These are phyloP conservation scores for Colletotrichum plurivorum DNA, from an alignment of 2,329 filamentous ascomycete genomes.

Conservation along the genomic window DNA sequence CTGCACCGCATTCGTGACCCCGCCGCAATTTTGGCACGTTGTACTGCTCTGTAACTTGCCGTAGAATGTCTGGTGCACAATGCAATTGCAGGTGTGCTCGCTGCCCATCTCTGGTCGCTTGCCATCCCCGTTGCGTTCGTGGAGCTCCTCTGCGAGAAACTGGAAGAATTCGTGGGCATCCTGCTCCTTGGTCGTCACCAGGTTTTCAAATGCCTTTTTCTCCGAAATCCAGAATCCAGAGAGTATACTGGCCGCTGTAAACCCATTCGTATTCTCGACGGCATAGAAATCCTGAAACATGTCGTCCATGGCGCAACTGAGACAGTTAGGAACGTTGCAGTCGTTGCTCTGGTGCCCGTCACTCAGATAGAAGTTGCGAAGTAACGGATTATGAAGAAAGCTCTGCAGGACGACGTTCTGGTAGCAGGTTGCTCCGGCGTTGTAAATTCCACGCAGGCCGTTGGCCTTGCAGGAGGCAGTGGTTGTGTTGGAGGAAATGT, in stretches of 20 bases:
- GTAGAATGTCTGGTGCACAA: constrained; percentile 95
- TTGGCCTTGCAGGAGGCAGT: constrained; percentile 87
- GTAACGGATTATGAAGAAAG: constrained; percentile 91
- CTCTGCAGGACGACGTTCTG: constrained; percentile 97
- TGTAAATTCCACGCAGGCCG: constrained; percentile 93
- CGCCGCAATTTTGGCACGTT: constrained; percentile 89
- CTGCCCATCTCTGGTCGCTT: constrained; percentile 72
- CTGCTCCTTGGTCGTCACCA: constrained; percentile 94
- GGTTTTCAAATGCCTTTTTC: constrained; percentile 77
- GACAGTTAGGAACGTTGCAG: constrained; percentile 75
- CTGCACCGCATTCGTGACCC: constrained; percentile 85
- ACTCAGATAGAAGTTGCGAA: constrained; percentile 92
- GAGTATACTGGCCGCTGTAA: constrained; percentile 90
- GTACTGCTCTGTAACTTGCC: constrained; percentile 92
- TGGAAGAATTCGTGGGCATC: constrained; percentile 98
- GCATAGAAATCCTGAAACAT: constrained; percentile 82
- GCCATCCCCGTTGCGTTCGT: constrained; percentile 82
- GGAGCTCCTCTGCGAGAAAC: constrained; percentile 92
- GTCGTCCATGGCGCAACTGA: constrained; percentile 80
- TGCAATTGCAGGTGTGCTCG: constrained; percentile 83
- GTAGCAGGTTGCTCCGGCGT: constrained; percentile 98
- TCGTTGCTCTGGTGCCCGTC: constrained; percentile 87
- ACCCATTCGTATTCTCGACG: constrained; percentile 86
- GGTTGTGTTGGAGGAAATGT: constrained; percentile 83
- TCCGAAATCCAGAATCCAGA: constrained; percentile 92